Evolutionary conservation across 306 rosid genomes (phyloP).

Genomic region (Acacia melanoxylon): DNA sequence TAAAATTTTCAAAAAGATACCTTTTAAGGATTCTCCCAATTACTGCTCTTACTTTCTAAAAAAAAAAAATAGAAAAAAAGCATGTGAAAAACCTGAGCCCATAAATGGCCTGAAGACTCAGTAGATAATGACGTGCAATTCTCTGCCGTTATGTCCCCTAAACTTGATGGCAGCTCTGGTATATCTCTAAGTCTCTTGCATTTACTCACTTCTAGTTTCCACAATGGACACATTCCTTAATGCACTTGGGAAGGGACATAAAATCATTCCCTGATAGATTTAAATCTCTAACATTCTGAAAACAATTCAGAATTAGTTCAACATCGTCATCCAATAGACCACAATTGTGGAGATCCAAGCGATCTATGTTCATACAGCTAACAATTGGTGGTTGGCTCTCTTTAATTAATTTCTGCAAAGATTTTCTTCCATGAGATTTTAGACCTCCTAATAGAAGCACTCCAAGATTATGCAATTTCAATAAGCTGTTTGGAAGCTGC

Average conservation of each 20-base stretch:
- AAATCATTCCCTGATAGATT: not conserved
- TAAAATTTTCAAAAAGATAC: too few relatives aligned
- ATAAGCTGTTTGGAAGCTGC: not conserved
- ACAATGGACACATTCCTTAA: not conserved
- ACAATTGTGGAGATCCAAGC: not conserved
- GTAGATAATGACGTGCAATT: not conserved
- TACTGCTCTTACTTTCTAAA: too few relatives aligned
- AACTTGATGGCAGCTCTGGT: not conserved
- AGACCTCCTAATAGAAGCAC: not conserved
- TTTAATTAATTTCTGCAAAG: not conserved
- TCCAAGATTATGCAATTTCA: not conserved
- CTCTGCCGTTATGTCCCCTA: not conserved
- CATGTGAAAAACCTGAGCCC: not conserved
- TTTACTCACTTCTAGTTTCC: not conserved
- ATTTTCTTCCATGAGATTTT: not conserved
- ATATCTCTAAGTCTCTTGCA: not conserved
- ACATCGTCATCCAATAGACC: not conserved
- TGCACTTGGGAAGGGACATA: not conserved
- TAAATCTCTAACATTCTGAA: not conserved
- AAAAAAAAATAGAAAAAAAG: not conserved
- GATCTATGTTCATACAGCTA: not conserved
- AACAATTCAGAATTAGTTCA: not conserved
- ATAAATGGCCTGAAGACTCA: not conserved
- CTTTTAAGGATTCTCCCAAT: too few relatives aligned
- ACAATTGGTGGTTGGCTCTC: not conserved